Evolutionary conservation across 768 basidiomycete genomes (phyloP).

Genomic region (Xerocomellus dryophilus): DNA sequence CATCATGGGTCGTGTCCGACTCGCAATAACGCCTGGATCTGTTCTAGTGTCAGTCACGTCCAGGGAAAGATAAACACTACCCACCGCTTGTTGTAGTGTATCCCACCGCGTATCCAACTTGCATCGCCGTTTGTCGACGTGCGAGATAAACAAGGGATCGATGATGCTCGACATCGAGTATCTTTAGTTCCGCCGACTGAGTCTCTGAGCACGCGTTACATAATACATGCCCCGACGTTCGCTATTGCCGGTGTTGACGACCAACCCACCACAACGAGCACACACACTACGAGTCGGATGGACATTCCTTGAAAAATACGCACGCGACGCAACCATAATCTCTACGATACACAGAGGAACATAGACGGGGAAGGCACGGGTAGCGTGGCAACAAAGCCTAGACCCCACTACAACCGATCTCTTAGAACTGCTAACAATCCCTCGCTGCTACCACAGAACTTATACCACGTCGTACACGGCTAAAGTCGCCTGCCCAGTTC

Average conservation of each 20-base stretch:
- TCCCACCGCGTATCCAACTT: too few relatives aligned
- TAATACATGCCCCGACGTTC: constrained; percentile 11
- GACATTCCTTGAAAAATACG: constrained; percentile 26
- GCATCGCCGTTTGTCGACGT: too few relatives aligned
- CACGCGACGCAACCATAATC: constrained; percentile 6
- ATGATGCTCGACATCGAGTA: too few relatives aligned
- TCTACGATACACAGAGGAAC: constrained; percentile 2
- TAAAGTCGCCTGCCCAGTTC: neutral
- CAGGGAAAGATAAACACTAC: too few relatives aligned
- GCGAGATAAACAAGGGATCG: too few relatives aligned
- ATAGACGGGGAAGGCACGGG: constrained; percentile 1
- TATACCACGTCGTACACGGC: constrained; percentile 8
- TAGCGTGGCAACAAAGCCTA: constrained; percentile 5
- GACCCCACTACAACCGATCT: constrained; percentile 9
- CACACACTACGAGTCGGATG: constrained; percentile 20
- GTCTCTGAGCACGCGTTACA: constrained; percentile 9
- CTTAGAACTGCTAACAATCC: constrained; percentile 9
- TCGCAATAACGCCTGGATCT: too few relatives aligned
- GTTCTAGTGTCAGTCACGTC: too few relatives aligned
- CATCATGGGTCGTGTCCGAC: too few relatives aligned
- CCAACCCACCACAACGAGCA: neutral
- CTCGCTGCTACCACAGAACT: constrained; percentile 10
- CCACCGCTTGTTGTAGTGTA: too few relatives aligned
- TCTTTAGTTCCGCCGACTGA: too few relatives aligned
- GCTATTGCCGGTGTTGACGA: neutral